Evolutionary conservation across 257 asterid genomes (phyloP).

Genomic region (Oldenlandia corymbosa): DNA sequence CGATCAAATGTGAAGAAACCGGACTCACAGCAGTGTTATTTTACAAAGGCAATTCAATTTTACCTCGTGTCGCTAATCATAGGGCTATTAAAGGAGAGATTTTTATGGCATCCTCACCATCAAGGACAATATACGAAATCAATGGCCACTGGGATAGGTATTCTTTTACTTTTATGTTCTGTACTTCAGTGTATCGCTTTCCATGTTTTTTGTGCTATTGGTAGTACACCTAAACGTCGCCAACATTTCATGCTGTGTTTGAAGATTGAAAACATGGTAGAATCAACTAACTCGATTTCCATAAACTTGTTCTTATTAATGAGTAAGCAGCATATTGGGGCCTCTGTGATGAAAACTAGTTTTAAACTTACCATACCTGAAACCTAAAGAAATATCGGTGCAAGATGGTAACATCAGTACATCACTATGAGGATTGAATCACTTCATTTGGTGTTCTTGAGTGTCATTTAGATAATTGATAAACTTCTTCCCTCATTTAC

Average conservation of each 20-base stretch:
- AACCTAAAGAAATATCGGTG: too few relatives aligned
- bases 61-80: constrained; percentile 37
- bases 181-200: background rate
- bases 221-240: too few relatives aligned
- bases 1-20: constrained; percentile 50
- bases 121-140: constrained; percentile 44
- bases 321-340: too few relatives aligned
- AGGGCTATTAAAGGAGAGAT: constrained; percentile 65
- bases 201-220: background rate
- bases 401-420: too few relatives aligned
- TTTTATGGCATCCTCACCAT: constrained; percentile 42
- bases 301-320: too few relatives aligned
- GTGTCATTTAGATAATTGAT: too few relatives aligned
- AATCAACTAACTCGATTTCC: too few relatives aligned
- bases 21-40: constrained; percentile 61
- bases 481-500: background rate
- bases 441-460: too few relatives aligned
- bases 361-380: too few relatives aligned
- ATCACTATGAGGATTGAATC: too few relatives aligned
- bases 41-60: constrained; percentile 48
- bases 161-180: background rate
- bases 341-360: background rate
- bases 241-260: too few relatives aligned
- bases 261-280: background rate
- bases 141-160: constrained; percentile 93